Evolutionary conservation across 176 grass and related monocot genomes (phyloP), one percentile per base, ranked within the genome.

Genomic region (Typha latifolia): DNA sequence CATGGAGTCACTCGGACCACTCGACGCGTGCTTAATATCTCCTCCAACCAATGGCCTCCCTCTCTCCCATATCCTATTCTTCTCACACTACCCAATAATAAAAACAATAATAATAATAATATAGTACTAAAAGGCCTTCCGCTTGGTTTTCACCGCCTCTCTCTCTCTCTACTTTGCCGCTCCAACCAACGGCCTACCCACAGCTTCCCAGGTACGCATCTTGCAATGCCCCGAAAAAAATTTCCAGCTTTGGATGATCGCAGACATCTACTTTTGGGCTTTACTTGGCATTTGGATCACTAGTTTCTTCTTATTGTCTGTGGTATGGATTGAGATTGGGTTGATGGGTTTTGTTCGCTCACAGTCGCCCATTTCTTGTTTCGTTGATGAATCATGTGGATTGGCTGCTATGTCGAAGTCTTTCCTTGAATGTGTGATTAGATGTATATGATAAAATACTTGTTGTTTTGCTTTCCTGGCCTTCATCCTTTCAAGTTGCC

Each of bases 21-120:
- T 24, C 52, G 63, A 23, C 29, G 13, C 32, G 14, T 16, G 32
- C 50, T 50, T 66, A 85, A 84, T 89, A 90, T 99, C 89, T 99
- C 18, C 69, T 72, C 75, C 76, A 73, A 74, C 89, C 94, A 97
- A 92, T 97, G 78, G 69, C 89, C 47, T 73, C 67, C 69, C 82
- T 73, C 80, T 62, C 67, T 62, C 84, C 48, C 64, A 15, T 62
- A 32, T 49, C 62, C 32, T 51, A 66, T 62, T 62, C 1, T 16
- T 3, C 3, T 23, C 15, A 16, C 16, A 8, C 37, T 21, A 20
- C 14, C 73, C 66, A 31, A 47, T 59, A 74, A 16, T 24, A 27
- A n/a, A n/a, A n/a, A 56, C 12, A 55, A 0, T 11, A 59, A 2
- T 10, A 59, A 22, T 21, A 6, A 9, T 2, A 22, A 59, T 22